These are phyloP conservation scores for Carallia pectinifolia DNA, from an alignment of 345 rosid species.

Conservation along the genomic window DNA sequence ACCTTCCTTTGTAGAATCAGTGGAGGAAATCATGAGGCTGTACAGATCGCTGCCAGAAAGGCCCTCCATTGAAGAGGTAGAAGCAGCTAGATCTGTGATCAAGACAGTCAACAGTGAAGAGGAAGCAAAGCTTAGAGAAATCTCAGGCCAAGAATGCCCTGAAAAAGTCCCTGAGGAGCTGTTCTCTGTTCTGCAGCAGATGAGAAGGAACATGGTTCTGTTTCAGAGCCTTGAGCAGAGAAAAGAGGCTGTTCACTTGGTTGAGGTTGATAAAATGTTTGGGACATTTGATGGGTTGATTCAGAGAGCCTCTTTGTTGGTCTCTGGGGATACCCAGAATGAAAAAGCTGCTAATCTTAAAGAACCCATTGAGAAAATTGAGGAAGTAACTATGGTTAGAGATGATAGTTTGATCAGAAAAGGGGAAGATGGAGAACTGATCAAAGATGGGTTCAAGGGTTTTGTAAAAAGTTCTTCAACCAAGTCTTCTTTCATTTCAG, in stretches of 20 bases:
- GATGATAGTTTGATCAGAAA: constrained; percentile 27
- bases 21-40: constrained; percentile 51
- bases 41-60: constrained; percentile 57
- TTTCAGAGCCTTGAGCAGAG: constrained; percentile 51
- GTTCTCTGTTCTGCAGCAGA: constrained; percentile 39
- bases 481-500: constrained; percentile 33
- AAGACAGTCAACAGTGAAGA: constrained; percentile 42
- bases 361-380: constrained; percentile 30
- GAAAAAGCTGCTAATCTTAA: constrained; percentile 14
- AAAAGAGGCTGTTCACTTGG: constrained; percentile 48
- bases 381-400: constrained; percentile 17
- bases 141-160: constrained; percentile 33
- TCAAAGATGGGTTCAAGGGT: constrained; percentile 23
- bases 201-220: constrained; percentile 39
- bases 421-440: constrained; percentile 27
- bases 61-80: constrained; percentile 56
- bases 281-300: constrained; percentile 50
- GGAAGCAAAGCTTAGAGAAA: constrained; percentile 43
- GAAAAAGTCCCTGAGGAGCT: constrained; percentile 51
- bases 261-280: constrained; percentile 49
- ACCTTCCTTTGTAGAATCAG: constrained; percentile 37
- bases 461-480: constrained; percentile 44
- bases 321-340: constrained; percentile 43
- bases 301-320: constrained; percentile 44
- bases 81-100: constrained; percentile 56